Evolutionary conservation across 345 rosid genomes (phyloP).

Genomic region (Moringa oleifera): DNA sequence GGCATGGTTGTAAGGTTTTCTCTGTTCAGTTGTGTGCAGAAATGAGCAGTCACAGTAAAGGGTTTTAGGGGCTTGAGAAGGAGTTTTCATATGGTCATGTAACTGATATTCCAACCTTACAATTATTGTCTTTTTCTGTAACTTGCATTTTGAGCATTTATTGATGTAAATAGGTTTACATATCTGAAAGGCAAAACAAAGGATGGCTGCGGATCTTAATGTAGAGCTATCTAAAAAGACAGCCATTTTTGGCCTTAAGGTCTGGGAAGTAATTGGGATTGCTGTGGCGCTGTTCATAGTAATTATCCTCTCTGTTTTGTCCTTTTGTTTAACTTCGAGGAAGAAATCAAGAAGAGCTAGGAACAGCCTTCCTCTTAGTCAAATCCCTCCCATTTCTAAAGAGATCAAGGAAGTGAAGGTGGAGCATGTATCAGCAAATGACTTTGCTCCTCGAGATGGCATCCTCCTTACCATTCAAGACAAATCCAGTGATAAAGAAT

Average conservation of each 20-base stretch:
- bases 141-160: constrained; percentile 9
- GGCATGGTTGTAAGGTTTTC: not conserved
- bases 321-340: constrained; percentile 60
- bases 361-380: constrained; percentile 48
- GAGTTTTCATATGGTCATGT: not conserved
- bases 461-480: constrained; percentile 71
- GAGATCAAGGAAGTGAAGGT: constrained; percentile 91
- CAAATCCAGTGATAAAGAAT: constrained; percentile 56
- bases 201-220: constrained; percentile 65
- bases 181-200: constrained; percentile 15
- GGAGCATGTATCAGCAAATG: constrained; percentile 60
- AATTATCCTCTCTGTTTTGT: constrained; percentile 61
- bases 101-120: not conserved
- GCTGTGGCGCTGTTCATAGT: constrained; percentile 66
- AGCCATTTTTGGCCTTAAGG: constrained; percentile 63
- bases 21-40: not conserved
- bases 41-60: not conserved
- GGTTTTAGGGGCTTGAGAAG: not conserved
- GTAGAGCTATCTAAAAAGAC: constrained; percentile 65
- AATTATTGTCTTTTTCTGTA: constrained; percentile 11
- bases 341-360: constrained; percentile 61
- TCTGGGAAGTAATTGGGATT: constrained; percentile 85
- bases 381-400: constrained; percentile 76
- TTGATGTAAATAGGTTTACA: constrained; percentile 26
- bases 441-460: constrained; percentile 66